Evolutionary conservation across 2,329 filamentous ascomycete species (phyloP), one percentile per base, ranked within the genome.

Genomic region (Dactylellina parvicollis): DNA sequence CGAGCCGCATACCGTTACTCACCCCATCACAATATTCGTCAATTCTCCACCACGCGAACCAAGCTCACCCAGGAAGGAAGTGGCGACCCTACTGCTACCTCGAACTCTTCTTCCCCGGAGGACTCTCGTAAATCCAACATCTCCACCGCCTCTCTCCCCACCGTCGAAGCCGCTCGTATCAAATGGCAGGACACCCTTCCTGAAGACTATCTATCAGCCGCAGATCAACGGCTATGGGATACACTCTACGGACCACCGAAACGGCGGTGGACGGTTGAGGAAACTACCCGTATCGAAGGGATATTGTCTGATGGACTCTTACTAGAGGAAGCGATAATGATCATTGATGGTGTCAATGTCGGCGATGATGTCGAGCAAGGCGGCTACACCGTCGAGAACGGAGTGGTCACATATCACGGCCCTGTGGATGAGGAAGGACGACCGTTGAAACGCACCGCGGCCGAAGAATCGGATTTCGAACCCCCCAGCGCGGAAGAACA

Each of bases 171-270:
- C 9, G 44, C 52, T 0, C 50, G 67, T 0, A 20, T 46, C 24
- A 72, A 72, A 65, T 72, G 67, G 67, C 67, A 72, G 20, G 67
- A 72, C 7, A 57, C 67, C 0, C 59, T 72, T 0, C 67, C 67
- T 2, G 44, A 46, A 12, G 18, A 20, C 1, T 24, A 65, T 3
- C 20, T 72, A 2, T 64, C 50, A 1, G 8, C 44, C 9, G 34
- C 67, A 3, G 67, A 72, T 10, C 50, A 57, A 22, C 14, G 67
- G 22, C 18, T 72, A 16, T 72, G 67, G 67, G 49, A 59, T 47
- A 72, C 67, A 12, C 59, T 72, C 8, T 72, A 72, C 34, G 67
- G 67, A 16, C 42, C 54, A 14, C 67, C 67, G 16, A 72, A 59
- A 24, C 50, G 67, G 4, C 16, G 22, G 26, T 72, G 67, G 67